Evolutionary conservation across 352 stramenopile genomes (phyloP), one percentile per base, ranked within the genome.

Genomic region (Globisporangium echinulatum): DNA sequence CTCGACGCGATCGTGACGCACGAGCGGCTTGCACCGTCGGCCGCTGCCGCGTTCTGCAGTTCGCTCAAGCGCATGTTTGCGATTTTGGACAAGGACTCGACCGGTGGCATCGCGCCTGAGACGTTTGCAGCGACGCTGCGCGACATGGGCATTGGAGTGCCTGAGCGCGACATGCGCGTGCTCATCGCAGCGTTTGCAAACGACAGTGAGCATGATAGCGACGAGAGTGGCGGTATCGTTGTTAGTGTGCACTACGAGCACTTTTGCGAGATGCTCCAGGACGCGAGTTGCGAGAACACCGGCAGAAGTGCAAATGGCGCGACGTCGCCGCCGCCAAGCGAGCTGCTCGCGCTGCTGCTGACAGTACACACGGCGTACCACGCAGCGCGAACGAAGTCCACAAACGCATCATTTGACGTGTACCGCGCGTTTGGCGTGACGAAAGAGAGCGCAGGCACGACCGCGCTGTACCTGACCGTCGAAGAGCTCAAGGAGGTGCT

Each of bases 41-140:
- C 71, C 15, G 66, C 77, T 19, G 62, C 50, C 14, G 71, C 74
- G 0, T 93, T 85, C 54, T 87, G 79, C 56, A 72, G 66, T 11
- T 88, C 82, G 11, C 60, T 93, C 17, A 88, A 89, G 49, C 72
- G 83, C 43, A 93, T 89, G 81, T 90, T 90, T 62, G 72, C 66
- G 15, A 93, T 91, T 48, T 77, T 90, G 13, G 83, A 93, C 68
- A 88, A 90, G 51, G 77, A 89, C 8, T 81, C 71, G 1, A 80
- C 69, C 1, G 81, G 83, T 5, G 67, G 74, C 25, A 58, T 93
- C 2, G 54, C 79, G 19, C 54, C 51, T 17, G 67, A 52, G 14
- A 64, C 73, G 39, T 91, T 93, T 59, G 56, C 74, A 11, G 70
- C 88, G 53, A 85, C 77, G 2, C 63, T 93, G 14, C 66, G 72